These are phyloP conservation scores for Wallacemonas sp. DNA, from an alignment of 208 protist species.

Conservation along the genomic window DNA sequence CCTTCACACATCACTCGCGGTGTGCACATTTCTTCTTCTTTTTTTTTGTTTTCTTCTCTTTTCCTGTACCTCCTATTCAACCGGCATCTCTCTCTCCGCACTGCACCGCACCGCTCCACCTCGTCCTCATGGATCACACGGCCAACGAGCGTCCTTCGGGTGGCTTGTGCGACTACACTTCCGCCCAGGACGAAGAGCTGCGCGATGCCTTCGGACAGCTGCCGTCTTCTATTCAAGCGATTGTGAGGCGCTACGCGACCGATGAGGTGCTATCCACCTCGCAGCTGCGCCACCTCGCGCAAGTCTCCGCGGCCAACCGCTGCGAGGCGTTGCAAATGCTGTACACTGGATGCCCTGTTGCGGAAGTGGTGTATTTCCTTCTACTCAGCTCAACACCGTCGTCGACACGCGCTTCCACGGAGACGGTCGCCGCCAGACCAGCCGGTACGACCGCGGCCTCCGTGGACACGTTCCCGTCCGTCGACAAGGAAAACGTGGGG, in stretches of 20 bases:
- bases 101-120: too few species aligned
- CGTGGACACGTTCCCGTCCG: background rate
- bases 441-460: background rate
- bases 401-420: constrained; percentile 2
- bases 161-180: background rate
- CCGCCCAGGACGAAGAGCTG: background rate
- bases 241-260: constrained; percentile 36
- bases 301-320: constrained; percentile 33
- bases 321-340: constrained; percentile 62
- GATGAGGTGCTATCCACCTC: constrained; percentile 23
- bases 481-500: constrained; percentile 7
- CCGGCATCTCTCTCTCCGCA: too few species aligned
- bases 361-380: constrained; percentile 46
- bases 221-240: constrained; percentile 57
- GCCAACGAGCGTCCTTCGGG: background rate
- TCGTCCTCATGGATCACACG: background rate
- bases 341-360: constrained; percentile 44
- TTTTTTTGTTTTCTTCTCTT: background rate
- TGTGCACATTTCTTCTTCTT: background rate
- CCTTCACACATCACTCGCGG: background rate
- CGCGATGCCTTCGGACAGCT: constrained; percentile 14
- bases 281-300: constrained; percentile 27
- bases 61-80: background rate
- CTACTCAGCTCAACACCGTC: constrained; percentile 4
- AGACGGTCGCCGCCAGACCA: background rate